These are phyloP conservation scores for Kurtzmaniella quercitrusa DNA, from an alignment of 1,139 yeast species.

Conservation along the genomic window DNA sequence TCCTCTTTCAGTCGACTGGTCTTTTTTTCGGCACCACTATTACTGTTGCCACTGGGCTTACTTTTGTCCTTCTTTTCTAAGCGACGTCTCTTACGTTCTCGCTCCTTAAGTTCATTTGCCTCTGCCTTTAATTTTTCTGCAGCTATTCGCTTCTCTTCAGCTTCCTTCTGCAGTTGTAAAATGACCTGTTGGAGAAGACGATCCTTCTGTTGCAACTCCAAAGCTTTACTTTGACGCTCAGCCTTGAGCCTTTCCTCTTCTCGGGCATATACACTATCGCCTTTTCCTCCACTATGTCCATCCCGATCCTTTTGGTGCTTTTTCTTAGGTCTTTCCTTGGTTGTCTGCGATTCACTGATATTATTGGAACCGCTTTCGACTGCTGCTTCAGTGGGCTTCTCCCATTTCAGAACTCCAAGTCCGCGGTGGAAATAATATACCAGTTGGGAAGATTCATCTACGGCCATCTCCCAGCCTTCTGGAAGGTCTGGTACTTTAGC, in stretches of 20 bases:
- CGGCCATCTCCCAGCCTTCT: slow-evolving; percentile 52
- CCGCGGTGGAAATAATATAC: slow-evolving; percentile 54
- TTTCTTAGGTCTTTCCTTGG: slow-evolving; percentile 12
- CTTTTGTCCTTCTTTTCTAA: slow-evolving; percentile 8
- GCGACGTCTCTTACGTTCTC: slow-evolving; percentile 12
- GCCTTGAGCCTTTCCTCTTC: slow-evolving; percentile 34
- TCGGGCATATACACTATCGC: slow-evolving; percentile 7
- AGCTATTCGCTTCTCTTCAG: slow-evolving; percentile 16
- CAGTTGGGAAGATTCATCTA: slow-evolving; percentile 35
- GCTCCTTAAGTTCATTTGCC: slow-evolving; percentile 10
- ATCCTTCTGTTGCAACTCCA: slow-evolving; percentile 30
- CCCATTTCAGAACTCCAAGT: slow-evolving; percentile 54
- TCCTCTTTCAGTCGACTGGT: slow-evolving; percentile 4
- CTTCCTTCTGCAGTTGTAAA: slow-evolving; percentile 29
- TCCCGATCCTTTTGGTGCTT: slow-evolving; percentile 5
- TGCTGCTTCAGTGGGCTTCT: slow-evolving; percentile 37
- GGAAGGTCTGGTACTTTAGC: slow-evolving; percentile 31
- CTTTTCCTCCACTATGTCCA: background rate
- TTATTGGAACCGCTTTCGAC: slow-evolving; percentile 18
- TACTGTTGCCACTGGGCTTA: slow-evolving; percentile 7
- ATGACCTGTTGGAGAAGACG: slow-evolving; percentile 35
- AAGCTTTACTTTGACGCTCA: slow-evolving; percentile 31
- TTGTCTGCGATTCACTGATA: slow-evolving; percentile 14
- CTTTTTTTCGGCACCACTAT: slow-evolving; percentile 8
- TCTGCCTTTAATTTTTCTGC: slow-evolving; percentile 13